Evolutionary conservation across 2,329 filamentous ascomycete genomes (phyloP), one percentile per base, ranked within the genome.

Genomic region (Malbranchea zuffiana): DNA sequence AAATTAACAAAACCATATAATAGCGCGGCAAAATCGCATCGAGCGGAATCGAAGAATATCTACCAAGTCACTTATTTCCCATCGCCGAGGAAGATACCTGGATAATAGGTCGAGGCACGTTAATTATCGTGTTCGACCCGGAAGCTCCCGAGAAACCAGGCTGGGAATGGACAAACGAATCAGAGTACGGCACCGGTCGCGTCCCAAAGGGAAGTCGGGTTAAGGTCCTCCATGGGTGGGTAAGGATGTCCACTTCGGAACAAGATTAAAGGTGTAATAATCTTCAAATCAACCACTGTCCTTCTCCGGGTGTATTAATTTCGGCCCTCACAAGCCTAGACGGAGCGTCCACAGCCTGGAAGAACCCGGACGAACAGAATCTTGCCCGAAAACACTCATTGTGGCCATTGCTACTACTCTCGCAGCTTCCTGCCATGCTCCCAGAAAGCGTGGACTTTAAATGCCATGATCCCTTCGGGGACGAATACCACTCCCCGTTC

Each of bases 391-490:
- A n/a, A n/a, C n/a, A n/a, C n/a, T n/a, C n/a, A n/a, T n/a, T n/a
- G n/a, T n/a, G n/a, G n/a, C n/a, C n/a, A n/a, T n/a, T n/a, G n/a
- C n/a, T n/a, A n/a, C n/a, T n/a, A n/a, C n/a, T n/a, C n/a, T n/a
- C n/a, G n/a, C n/a, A n/a, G n/a, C n/a, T n/a, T n/a, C n/a, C n/a
- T n/a, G n/a, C n/a, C n/a, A n/a, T n/a, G n/a, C n/a, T n/a, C n/a
- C n/a, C n/a, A n/a, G n/a, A n/a, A n/a, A n/a, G n/a, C 23, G 32
- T 24, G 32, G 4, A 6, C 13, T 26, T 35, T 35, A 16, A 35
- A 35, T 13, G 13, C 10, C 32, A 35, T 35, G 4, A 16, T 35
- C 24, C 32, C 18, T 12, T 26, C 32, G 11, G 30, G 30, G 17
- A 20, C 6, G 15, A 7, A 32, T 4, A 2, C 5, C 8, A 32